Evolutionary conservation across 805 yeast species (phyloP), one percentile per base, ranked within the genome.

Genomic region (Komagataella kurtzmanii): DNA sequence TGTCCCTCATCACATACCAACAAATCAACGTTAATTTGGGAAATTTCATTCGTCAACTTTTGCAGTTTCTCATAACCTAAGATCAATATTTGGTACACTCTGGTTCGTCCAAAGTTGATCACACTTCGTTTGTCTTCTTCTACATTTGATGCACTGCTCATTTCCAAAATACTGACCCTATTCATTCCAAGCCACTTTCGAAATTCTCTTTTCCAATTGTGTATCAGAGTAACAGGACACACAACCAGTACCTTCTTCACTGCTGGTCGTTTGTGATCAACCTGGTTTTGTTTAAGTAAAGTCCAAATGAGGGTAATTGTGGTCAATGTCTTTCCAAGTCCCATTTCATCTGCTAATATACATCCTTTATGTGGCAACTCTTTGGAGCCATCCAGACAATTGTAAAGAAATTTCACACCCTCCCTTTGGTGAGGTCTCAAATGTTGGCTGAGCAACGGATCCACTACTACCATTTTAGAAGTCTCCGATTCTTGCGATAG

Each of bases 1-100:
- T 93, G 99, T 2, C 98, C 99, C 62, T 93, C 99, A 65, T 93
- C 99, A 64, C 97, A 93, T 1, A 93, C 77, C 17, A 93, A 67
- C 17, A 93, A 57, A 62, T 89, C 98, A 55, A 79, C 68, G 3
- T 61, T 53, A 12, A 48, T 30, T 17, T 65, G 64, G 1, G 69
- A 58, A 6, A 85, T 59, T 53, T 84, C 83, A 6, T 71, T 69
- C 19, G 74, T 65, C 58, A 81, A 71, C 14, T 74, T 73, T 14
- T 80, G 64, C 44, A 90, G 70, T 59, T 86, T 86, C 61, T 93
- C 99, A 63, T 93, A 93, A 3, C 97, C 96, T 56, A 89, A 76
- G 6, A 93, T 77, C 59, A 93, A 63, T 0, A 93, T 88, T 58
- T 89, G 95, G 60, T 86, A 85, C 0, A 88, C 88, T 53, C 76